Base-by-base conservation (phyloP, 495 filamentous ascomycete species). In the Talaromyces ruber region DNA sequence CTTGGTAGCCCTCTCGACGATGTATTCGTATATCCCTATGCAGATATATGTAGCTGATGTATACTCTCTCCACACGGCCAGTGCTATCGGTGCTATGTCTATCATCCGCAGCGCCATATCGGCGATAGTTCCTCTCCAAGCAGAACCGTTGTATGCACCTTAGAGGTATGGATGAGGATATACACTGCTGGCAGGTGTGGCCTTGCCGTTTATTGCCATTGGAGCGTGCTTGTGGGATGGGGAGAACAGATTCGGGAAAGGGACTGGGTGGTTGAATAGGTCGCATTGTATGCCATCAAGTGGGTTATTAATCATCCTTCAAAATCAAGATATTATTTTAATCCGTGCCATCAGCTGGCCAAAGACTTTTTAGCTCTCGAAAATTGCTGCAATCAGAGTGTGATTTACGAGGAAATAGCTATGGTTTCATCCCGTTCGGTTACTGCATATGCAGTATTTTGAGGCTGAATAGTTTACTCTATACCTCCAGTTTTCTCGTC, bases 1-100 rank as follows among this genome's bases (percentile, higher is more conserved):
- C 61, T 64, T 68, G 21, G 64, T 73, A 37, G 71, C 69, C 6
- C 39, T 70, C 45, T 63, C 69, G 3, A 32, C 71, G 28, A 69
- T 71, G 59, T 62, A 68, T 3, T 70, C 71, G 24, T 73, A 70
- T 62, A 70, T 70, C 53, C 64, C 59, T 6, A 68, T 70, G 9
- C 65, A 71, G 39, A 84, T 79, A 24, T 86, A 84, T 62, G 73
- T 85, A 47, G 72, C 84, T 62, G 82, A 86, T 63, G 72, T 75
- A 37, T 88, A 86, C 62, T 59, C 72, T n/a, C 59, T 76, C 62
- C 70, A 79, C 54, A 74, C 75, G 5, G 77, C 78, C 59, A 77
- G 81, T 0, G 84, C 86, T 1, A 76, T 87, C 8, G 82, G 81
- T 4, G 85, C 85, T 16, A 88, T 87, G 60, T 86, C 85, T 1